Base-by-base conservation (phyloP, 1,284 basidiomycete genomes). In the Abortiporus biennis region DNA sequence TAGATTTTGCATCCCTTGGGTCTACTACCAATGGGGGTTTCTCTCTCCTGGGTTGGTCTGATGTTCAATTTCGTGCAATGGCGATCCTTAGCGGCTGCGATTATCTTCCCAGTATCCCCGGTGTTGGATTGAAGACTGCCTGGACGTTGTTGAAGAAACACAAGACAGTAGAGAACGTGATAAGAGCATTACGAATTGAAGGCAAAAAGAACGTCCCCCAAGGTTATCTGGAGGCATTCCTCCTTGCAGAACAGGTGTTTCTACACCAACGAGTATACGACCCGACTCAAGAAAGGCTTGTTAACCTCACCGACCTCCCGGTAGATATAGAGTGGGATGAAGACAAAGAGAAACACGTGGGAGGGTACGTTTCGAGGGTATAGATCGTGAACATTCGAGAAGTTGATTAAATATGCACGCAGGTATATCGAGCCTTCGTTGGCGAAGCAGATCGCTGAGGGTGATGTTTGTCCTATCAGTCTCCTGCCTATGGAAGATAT, bases 31-130 rank as follows among this genome's bases (percentile, higher is more conserved):
- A 66, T 12, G 70, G 73, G 12, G 81, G 82, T 27, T 78, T 92
- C 51, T 85, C 88, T 9, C 78, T 99, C 47, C 65, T 80, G 30
- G 88, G 90, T 13, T 99, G 95, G 94, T 81, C 86, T 8, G 85
- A 93, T 54, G 68, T 72, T 4, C 87, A 96, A 61, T 97, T 99
- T 59, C 78, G 96, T 19, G 74, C 86, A 27, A 97, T 97, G 92
- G 89, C 94, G 19, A 98, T 99, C 59, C 74, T 99, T 31, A 92
- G 90, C 44, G 96, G 96, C 2, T 99, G 96, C 61, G 96, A 99
- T 62, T 99, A 99, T 62, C 76, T 98, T 16, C 81, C 92, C 4
- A 96, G 92, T 43, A 89, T 99, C 47, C 83, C 83, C 36, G 95
- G 96, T 1, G 74, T 99, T 34, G 96, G 96, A 1, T 70, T 98